Percentiles rank a stretch among this genome's conserved stretches.
phyloP scores from a whole-genome alignment of 1,139 yeast genomes.

The Lodderomyces elongisporus region DNA sequence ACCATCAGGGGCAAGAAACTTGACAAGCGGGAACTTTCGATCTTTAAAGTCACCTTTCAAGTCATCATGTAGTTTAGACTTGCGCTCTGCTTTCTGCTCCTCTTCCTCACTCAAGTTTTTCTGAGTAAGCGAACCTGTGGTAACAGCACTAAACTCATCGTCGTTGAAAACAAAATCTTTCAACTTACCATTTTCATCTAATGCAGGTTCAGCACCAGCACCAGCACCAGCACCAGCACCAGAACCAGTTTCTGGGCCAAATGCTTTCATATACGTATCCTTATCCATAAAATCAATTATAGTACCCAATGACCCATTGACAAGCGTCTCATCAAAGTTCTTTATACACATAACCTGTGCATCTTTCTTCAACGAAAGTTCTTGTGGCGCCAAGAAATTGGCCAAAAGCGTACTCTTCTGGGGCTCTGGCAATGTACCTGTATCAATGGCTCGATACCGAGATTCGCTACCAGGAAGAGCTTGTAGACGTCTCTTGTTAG shows the following conservation, averaged over 20 bases:
- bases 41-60: constrained; percentile 20
- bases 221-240: neutral
- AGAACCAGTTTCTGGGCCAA: neutral
- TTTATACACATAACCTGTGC: constrained; percentile 97
- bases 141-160: constrained; percentile 1
- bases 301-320: constrained; percentile 88
- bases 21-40: constrained; percentile 63
- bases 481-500: constrained; percentile 57
- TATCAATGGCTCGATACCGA: constrained; percentile 55
- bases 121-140: constrained; percentile 8
- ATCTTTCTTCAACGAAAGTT: constrained; percentile 62
- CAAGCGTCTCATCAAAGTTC: constrained; percentile 79
- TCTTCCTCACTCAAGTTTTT: constrained; percentile 10
- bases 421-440: constrained; percentile 49
- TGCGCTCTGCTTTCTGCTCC: constrained; percentile 16
- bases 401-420: constrained; percentile 43
- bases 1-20: constrained; percentile 68
- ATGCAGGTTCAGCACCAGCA: constrained; percentile 1
- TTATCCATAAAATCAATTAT: constrained; percentile 46
- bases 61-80: constrained; percentile 15
- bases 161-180: constrained; percentile 22
- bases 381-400: constrained; percentile 70
- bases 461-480: constrained; percentile 45
- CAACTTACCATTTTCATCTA: constrained; percentile 9
- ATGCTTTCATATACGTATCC: constrained; percentile 30